Base-by-base conservation (phyloP, 805 yeast genomes). In the Candida fluviatilis region DNA sequence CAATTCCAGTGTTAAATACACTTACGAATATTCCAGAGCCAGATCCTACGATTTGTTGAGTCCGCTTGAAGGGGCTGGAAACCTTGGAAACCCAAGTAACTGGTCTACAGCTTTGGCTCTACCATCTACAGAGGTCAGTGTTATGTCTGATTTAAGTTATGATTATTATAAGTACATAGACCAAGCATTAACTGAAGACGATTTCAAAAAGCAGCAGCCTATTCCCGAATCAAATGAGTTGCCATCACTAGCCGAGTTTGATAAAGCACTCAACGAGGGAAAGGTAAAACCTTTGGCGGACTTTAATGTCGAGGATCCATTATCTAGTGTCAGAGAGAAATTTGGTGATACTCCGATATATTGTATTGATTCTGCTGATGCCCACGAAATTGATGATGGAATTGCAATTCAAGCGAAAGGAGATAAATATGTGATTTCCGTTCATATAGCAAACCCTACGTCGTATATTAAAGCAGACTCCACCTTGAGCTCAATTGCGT, bases 341-440 rank as follows among this genome's bases (percentile, higher is more conserved):
- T 75, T 70, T 46, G 59, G 60, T 0, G 60, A 69, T 32, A 51
- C 73, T 10, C 72, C 76, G 0, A 80, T 89, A 1, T 91, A 79
- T 55, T 89, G 97, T 60, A 87, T 91, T 41, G 99, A 93, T 60
- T 71, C 82, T 2, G 76, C 67, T 3, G 71, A 71, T 30, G 95
- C 98, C 0, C 82, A 83, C 48, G 98, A 93, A 58, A 84, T 93
- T 42, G 99, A 91, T 58, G 99, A 91, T 60, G 99, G 97, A 34
- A 70, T 91, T 18, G 78, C 96, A 1, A 65, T 91, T 14, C 65
- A 64, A 31, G 37, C 53, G 2, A 50, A 49, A 19, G 45, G 46
- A 18, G 36, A 37, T 2, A 52, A 52, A 11, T 76, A 63, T 47
- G 61, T 66, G 7, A 47, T 90, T 4, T 74, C 82, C 21, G 70